Percentiles rank a stretch among this genome's conserved stretches.
phyloP scores from a whole-genome alignment of 768 basidiomycete species.

The Pholiota molesta region DNA sequence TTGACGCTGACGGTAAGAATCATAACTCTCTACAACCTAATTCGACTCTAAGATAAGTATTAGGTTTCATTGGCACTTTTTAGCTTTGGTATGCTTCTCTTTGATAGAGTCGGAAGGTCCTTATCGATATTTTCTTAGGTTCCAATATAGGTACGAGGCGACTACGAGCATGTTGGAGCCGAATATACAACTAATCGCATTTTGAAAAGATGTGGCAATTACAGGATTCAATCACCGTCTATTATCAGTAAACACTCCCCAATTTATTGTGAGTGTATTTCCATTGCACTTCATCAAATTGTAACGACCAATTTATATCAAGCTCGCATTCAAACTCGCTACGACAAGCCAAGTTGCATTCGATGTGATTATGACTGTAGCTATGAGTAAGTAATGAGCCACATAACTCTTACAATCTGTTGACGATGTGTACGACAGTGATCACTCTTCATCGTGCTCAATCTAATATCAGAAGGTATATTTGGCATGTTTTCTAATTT shows the following conservation, averaged over 20 bases:
- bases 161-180: background rate
- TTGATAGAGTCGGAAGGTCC: background rate
- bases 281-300: no score
- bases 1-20: conserved; percentile 9
- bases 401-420: background rate
- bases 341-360: conserved; percentile 15
- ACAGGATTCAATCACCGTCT: conserved; percentile 16
- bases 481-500: background rate
- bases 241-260: conserved; percentile 15
- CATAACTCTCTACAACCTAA: no score
- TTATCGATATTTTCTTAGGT: background rate
- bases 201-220: conserved; percentile 13
- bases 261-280: conserved; percentile 12
- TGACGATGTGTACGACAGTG: background rate
- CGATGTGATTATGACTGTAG: conserved; percentile 15
- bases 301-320: background rate
- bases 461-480: conserved; percentile 9
- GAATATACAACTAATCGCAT: background rate
- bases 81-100: conserved; percentile 12
- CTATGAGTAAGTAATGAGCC: conserved; percentile 11
- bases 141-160: background rate
- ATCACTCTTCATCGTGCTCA: conserved; percentile 10
- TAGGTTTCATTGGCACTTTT: conserved; percentile 13
- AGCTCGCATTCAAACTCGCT: conserved; percentile 19
- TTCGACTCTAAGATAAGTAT: background rate